Conservation (phyloP, 2,329 filamentous ascomycete species). For the Fusarium continuum region DNA sequence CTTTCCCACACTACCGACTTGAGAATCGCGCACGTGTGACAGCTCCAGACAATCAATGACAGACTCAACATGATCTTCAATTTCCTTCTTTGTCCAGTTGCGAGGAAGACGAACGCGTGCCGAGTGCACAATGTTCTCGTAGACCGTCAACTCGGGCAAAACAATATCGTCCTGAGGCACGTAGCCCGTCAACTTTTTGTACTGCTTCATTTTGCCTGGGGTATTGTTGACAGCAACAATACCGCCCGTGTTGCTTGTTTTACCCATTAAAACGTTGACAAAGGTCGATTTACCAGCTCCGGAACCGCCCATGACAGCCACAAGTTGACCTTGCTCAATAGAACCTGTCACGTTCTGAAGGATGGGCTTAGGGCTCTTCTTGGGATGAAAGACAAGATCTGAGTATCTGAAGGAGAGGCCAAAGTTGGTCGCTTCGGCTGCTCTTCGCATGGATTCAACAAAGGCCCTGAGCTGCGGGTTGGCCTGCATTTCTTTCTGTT, state of each 20-base stretch:
- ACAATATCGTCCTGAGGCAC: slow-evolving; percentile 71
- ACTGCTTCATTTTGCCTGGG: slow-evolving; percentile 57
- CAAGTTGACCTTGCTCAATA: slow-evolving; percentile 63
- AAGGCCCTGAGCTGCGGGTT: slow-evolving; percentile 57
- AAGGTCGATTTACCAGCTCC: slow-evolving; percentile 70
- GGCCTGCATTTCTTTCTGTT: slow-evolving; percentile 23
- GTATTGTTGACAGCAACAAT: slow-evolving; percentile 62
- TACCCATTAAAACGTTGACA: slow-evolving; percentile 69
- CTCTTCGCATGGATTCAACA: slow-evolving; percentile 61
- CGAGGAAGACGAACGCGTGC: slow-evolving; percentile 63
- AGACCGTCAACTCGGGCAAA: slow-evolving; percentile 66
- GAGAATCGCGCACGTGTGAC: slow-evolving; percentile 59
- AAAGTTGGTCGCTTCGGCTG: slow-evolving; percentile 60
- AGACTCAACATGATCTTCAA: slow-evolving; percentile 63
- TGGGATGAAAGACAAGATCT: slow-evolving; percentile 59
- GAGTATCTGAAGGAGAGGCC: slow-evolving; percentile 64
- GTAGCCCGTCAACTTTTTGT: slow-evolving; percentile 69
- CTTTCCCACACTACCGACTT: slow-evolving; percentile 61
- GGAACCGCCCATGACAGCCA: slow-evolving; percentile 67
- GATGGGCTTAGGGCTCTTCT: slow-evolving; percentile 55
- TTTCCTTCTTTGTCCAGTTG: slow-evolving; percentile 59
- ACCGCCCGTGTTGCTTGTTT: slow-evolving; percentile 60
- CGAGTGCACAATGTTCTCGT: slow-evolving; percentile 69
- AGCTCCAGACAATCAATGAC: slow-evolving; percentile 65
- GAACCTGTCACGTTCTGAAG: slow-evolving; percentile 63